Evolutionary conservation across 2,329 filamentous ascomycete species (phyloP).

Genomic region (Trichoderma breve): DNA sequence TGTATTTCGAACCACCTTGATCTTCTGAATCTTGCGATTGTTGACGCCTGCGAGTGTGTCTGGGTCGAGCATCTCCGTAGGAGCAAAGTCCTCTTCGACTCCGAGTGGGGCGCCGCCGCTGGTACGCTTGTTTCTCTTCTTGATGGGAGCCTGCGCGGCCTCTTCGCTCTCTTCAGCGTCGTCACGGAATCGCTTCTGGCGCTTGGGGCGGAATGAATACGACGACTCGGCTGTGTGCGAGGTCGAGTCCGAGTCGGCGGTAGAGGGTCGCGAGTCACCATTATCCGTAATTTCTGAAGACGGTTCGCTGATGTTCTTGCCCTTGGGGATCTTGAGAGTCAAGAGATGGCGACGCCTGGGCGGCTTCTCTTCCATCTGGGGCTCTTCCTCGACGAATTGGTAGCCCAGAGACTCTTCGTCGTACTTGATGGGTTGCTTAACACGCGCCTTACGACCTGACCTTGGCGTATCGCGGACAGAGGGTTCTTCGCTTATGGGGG

Average conservation of each 20-base stretch:
- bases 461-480: conserved; percentile 22
- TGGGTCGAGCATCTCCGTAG: conserved; percentile 22
- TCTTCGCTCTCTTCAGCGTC: conserved; percentile 45
- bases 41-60: conserved; percentile 23
- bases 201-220: conserved; percentile 55
- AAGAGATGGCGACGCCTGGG: conserved; percentile 35
- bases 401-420: conserved; percentile 30
- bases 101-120: conserved; percentile 20
- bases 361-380: conserved; percentile 28
- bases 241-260: conserved; percentile 53
- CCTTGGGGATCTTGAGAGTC: conserved; percentile 42
- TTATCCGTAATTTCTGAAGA: conserved; percentile 39
- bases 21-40: conserved; percentile 38
- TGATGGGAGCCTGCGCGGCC: conserved; percentile 36
- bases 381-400: conserved; percentile 28
- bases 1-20: conserved; percentile 38
- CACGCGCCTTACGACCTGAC: conserved; percentile 28
- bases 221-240: conserved; percentile 49
- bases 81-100: conserved; percentile 9
- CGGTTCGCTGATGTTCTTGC: conserved; percentile 40
- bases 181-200: conserved; percentile 53
- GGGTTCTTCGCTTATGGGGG: conserved; percentile 17
- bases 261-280: conserved; percentile 51
- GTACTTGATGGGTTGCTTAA: conserved; percentile 29
- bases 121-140: conserved; percentile 38